Evolutionary conservation across 2,329 filamentous ascomycete species (phyloP), one percentile per base, ranked within the genome.

Genomic region (Cercospora sp.): DNA sequence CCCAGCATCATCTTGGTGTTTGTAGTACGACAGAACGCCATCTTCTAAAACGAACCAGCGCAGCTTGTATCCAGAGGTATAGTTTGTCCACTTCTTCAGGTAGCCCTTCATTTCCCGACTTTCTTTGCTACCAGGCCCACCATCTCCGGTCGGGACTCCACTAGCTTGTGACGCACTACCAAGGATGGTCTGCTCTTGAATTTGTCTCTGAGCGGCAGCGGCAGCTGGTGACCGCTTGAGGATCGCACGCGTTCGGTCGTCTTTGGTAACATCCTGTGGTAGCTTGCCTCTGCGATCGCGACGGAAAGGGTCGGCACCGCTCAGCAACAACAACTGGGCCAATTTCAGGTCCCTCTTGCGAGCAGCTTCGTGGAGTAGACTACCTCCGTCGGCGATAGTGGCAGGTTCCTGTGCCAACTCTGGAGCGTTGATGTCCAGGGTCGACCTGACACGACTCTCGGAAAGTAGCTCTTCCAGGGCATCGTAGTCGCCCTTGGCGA

Each of bases 11-110:
- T 99, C 95, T 81, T 99, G 95, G 79, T 98, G 93, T 82, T 99
- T 99, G 84, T 98, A 99, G 82, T 99, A 99, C 80, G 95, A 98
- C 73, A 99, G 81, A 12, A 99, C 94, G 12, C 95, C 95, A 78
- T 99, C 95, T 78, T 99, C 95, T 8, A 99, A 87, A 13, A 98
- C 95, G 78, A 99, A 99, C 94, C 94, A 99, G 68, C 95, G 87
- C 71, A 99, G 80, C 82, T 99, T 97, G 82, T 97, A 99, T 8
- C 95, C 95, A 77, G 92, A 94, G 23, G 94, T 94, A 79, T 99
- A 99, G 79, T 99, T 99, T 59, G 95, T 99, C 95, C 95, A 99
- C 80, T 99, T 99, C 82, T 97, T 98, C 66, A 99, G 84, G 79
- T 98, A 99, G 6, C 95, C 95, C 82, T 97, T 97, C 92, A 99